phyloP scores from a whole-genome alignment of 2,329 filamentous ascomycete genomes.

The Grosmannia clavigera region DNA sequence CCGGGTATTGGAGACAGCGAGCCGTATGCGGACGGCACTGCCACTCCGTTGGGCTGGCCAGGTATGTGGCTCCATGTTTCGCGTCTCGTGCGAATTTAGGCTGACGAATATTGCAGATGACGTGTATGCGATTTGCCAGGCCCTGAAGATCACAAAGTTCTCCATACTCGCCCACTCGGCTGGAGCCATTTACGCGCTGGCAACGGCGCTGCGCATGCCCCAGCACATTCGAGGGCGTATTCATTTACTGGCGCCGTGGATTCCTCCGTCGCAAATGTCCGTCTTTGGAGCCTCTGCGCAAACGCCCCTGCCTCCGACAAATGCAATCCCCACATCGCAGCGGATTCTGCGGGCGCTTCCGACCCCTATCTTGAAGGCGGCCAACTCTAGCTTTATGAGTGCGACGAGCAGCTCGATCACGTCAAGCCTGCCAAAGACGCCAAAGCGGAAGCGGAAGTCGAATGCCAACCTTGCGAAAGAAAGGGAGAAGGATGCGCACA shows the following conservation, averaged over 20 bases:
- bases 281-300: conserved; percentile 59
- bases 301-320: conserved; percentile 58
- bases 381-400: conserved; percentile 91
- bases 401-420: conserved; percentile 80
- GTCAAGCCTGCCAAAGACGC: conserved; percentile 58
- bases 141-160: conserved; percentile 87
- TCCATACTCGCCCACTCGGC: conserved; percentile 93
- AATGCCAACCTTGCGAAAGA: conserved; percentile 23
- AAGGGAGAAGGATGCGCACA: conserved; percentile 16
- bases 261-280: conserved; percentile 86
- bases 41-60: conserved; percentile 86
- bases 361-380: conserved; percentile 81
- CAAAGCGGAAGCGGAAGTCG: conserved; percentile 49
- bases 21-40: conserved; percentile 65
- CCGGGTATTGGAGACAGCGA: conserved; percentile 92
- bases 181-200: conserved; percentile 93
- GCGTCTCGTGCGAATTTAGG: background rate
- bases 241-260: conserved; percentile 91
- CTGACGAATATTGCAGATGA: conserved; percentile 42
- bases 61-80: conserved; percentile 39
- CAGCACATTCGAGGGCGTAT: conserved; percentile 91
- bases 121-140: conserved; percentile 85
- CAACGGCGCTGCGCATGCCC: conserved; percentile 88
- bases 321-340: conserved; percentile 82
- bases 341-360: conserved; percentile 81